Evolutionary conservation across 495 filamentous ascomycete species (phyloP).

Genomic region (Parmelia sp.): DNA sequence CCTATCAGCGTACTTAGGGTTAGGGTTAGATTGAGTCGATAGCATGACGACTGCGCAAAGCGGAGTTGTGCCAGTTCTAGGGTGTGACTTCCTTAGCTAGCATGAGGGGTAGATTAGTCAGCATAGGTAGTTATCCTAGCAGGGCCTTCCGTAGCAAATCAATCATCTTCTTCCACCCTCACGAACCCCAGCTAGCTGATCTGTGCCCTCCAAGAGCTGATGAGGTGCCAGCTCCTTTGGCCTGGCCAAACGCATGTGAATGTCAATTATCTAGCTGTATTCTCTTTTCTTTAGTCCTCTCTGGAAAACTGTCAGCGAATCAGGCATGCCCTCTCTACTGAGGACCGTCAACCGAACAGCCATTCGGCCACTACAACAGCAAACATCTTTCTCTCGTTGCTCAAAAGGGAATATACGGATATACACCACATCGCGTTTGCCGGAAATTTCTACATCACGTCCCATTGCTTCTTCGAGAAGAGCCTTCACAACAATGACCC

Average conservation of each 20-base stretch:
- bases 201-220: background rate
- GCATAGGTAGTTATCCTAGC: too few relatives aligned
- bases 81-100: too few relatives aligned
- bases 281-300: background rate
- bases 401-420: background rate
- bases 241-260: background rate
- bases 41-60: background rate
- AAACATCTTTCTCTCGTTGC: slow-evolving; percentile 5
- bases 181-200: too few relatives aligned
- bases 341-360: slow-evolving; percentile 15
- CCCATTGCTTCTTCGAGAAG: background rate
- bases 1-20: background rate
- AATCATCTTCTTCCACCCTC: too few relatives aligned
- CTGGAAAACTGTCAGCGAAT: background rate
- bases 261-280: background rate
- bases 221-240: background rate
- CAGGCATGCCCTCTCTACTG: slow-evolving; percentile 12
- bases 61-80: too few relatives aligned
- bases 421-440: too few relatives aligned
- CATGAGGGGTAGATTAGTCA: too few relatives aligned
- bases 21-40: background rate
- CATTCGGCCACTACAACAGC: slow-evolving; percentile 6
- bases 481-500: slow-evolving; percentile 44
- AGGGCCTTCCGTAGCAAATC: too few relatives aligned
- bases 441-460: slow-evolving; percentile 3